These are phyloP conservation scores for Skeletonema menzelii DNA, from an alignment of 108 stramenopile genomes.

Conservation along the genomic window DNA sequence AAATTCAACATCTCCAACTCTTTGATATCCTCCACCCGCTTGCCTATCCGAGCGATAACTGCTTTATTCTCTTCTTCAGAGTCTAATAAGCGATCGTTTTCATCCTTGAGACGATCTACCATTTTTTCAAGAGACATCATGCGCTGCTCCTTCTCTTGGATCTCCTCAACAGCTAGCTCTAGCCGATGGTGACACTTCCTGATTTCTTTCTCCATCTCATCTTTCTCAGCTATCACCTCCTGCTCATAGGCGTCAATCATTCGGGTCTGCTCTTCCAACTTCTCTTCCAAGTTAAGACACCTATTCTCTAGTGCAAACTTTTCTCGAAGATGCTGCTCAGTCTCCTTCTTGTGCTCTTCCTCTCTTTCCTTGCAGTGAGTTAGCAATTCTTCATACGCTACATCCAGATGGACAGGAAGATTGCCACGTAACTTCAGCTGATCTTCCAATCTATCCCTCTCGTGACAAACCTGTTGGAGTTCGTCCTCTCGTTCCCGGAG, in stretches of 20 bases:
- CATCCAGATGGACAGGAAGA: slow-evolving; percentile 19
- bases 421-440: slow-evolving; percentile 17
- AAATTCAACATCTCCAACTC: slow-evolving; percentile 16
- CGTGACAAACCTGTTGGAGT: slow-evolving; percentile 11
- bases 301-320: slow-evolving; percentile 13
- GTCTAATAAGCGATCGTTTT: slow-evolving; percentile 11
- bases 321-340: slow-evolving; percentile 9
- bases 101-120: slow-evolving; percentile 7
- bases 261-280: slow-evolving; percentile 12
- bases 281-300: slow-evolving; percentile 18
- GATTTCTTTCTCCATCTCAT: slow-evolving; percentile 5
- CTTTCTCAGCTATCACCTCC: background rate
- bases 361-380: slow-evolving; percentile 15
- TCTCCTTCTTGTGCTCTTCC: slow-evolving; percentile 7
- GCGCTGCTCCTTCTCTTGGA: slow-evolving; percentile 7
- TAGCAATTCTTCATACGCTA: slow-evolving; percentile 20
- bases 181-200: slow-evolving; percentile 3
- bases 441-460: slow-evolving; percentile 23
- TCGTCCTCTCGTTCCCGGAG: slow-evolving; percentile 30
- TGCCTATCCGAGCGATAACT: background rate
- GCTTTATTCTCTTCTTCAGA: slow-evolving; percentile 16
- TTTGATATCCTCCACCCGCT: background rate
- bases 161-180: slow-evolving; percentile 4
- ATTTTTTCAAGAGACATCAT: slow-evolving; percentile 11
- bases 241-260: slow-evolving; percentile 8